Conservation (phyloP, 345 rosid genomes). For the Durio zibethinus region DNA sequence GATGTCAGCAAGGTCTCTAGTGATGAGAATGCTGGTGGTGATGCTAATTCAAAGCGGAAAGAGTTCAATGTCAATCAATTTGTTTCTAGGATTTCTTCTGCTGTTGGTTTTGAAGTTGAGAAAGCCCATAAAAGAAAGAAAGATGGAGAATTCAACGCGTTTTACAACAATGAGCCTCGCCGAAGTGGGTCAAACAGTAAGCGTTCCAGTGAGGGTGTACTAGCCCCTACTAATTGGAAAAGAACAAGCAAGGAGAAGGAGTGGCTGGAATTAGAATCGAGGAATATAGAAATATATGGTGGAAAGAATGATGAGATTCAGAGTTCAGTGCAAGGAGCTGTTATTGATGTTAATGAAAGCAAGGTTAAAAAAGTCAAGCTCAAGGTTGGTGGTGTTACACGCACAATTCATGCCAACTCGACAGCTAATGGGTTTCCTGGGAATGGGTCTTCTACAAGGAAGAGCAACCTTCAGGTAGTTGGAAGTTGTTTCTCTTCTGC, state of each 20-base stretch:
- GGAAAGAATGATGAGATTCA: constrained; percentile 47
- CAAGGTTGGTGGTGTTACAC: constrained; percentile 58
- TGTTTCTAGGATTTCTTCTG: constrained; percentile 43
- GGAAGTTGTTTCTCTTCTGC: constrained; percentile 7
- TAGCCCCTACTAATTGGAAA: constrained; percentile 74
- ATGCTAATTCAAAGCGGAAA: constrained; percentile 51
- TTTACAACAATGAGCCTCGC: constrained; percentile 35
- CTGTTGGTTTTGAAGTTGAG: constrained; percentile 28
- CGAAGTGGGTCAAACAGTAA: constrained; percentile 35
- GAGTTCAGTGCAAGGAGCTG: constrained; percentile 34
- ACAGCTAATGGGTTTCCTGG: constrained; percentile 44
- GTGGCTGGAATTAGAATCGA: constrained; percentile 17
- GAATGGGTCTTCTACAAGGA: constrained; percentile 42
- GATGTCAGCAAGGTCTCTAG: constrained; percentile 53
- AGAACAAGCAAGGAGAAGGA: constrained; percentile 29
- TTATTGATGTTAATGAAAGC: constrained; percentile 42
- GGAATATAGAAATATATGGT: constrained; percentile 19
- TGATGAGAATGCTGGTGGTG: constrained; percentile 55
- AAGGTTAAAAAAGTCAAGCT: constrained; percentile 66
- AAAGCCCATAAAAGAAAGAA: constrained; percentile 28
- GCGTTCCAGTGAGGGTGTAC: constrained; percentile 70
- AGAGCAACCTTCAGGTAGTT: constrained; percentile 52
- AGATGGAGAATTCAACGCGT: constrained; percentile 36
- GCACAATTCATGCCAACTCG: constrained; percentile 48
- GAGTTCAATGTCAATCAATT: constrained; percentile 71